Conservation (phyloP, 2,329 filamentous ascomycete genomes). For the Xylaria polymorpha region DNA sequence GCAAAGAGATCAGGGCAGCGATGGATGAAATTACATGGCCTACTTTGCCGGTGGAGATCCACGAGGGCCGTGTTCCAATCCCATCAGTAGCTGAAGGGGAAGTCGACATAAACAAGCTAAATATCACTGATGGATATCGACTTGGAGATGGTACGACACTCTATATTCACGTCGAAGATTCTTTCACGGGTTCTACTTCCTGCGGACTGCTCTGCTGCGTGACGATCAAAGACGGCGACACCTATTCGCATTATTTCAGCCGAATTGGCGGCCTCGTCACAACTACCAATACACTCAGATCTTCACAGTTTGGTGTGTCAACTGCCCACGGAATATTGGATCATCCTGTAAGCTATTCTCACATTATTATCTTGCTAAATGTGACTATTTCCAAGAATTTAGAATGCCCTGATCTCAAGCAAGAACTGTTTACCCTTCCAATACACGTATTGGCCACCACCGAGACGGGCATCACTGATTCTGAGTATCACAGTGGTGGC, state of each 20-base stretch:
- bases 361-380: neutral
- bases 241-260: conserved; percentile 30
- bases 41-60: conserved; percentile 27
- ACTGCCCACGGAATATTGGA: conserved; percentile 33
- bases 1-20: conserved; percentile 26
- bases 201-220: conserved; percentile 27
- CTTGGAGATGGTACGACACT: conserved; percentile 26
- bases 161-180: conserved; percentile 28
- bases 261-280: conserved; percentile 30
- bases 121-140: conserved; percentile 25
- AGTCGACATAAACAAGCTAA: conserved; percentile 22
- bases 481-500: conserved; percentile 23
- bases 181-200: neutral
- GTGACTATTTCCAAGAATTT: neutral
- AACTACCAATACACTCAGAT: conserved; percentile 26
- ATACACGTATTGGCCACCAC: neutral
- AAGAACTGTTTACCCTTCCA: neutral
- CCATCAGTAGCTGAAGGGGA: conserved; percentile 24
- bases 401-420: neutral
- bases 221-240: conserved; percentile 28
- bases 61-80: conserved; percentile 22
- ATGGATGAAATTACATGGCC: conserved; percentile 32
- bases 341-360: conserved; percentile 22
- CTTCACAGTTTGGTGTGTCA: conserved; percentile 32
- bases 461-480: neutral